Percentiles rank a stretch among this genome's conserved stretches.
Evolutionary conservation across 306 rosid genomes (phyloP).

Genomic region (Rosa lucieae): DNA sequence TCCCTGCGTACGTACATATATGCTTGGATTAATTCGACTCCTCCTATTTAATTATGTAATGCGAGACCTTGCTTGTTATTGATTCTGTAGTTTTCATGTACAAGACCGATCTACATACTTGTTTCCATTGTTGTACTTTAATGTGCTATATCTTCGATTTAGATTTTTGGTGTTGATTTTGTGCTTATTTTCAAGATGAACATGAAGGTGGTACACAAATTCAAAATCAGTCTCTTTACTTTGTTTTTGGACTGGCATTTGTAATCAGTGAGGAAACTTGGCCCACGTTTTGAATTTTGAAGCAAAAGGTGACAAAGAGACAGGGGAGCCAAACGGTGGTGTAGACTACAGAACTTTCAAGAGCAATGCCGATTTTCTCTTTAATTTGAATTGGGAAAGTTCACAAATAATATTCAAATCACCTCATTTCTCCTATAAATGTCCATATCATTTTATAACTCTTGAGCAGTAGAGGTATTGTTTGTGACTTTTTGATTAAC

Average conservation of each 20-base stretch:
- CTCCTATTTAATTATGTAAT: background rate
- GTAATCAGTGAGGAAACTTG: background rate
- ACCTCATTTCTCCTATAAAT: too few species aligned
- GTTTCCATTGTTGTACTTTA: background rate
- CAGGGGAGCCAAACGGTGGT: background rate
- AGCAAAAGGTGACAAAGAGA: background rate
- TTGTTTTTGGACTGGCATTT: background rate
- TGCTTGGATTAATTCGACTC: background rate
- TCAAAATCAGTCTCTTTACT: background rate
- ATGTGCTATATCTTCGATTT: background rate
- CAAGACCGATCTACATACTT: background rate
- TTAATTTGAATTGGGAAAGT: too few species aligned
- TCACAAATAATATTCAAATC: too few species aligned
- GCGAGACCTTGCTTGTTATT: background rate
- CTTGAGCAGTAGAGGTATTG: too few species aligned
- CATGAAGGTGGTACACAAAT: background rate
- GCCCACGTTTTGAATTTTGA: background rate
- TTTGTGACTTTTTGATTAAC: too few species aligned
- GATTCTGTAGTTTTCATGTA: background rate
- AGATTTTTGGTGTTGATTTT: background rate
- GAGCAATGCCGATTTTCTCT: too few species aligned
- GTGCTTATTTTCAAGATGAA: background rate
- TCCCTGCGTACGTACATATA: background rate
- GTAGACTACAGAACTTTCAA: background rate
- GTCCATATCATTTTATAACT: too few species aligned